phyloP scores from a whole-genome alignment of 225 moss, liverwort and hornwort genomes.

The Polytrichum commune region DNA sequence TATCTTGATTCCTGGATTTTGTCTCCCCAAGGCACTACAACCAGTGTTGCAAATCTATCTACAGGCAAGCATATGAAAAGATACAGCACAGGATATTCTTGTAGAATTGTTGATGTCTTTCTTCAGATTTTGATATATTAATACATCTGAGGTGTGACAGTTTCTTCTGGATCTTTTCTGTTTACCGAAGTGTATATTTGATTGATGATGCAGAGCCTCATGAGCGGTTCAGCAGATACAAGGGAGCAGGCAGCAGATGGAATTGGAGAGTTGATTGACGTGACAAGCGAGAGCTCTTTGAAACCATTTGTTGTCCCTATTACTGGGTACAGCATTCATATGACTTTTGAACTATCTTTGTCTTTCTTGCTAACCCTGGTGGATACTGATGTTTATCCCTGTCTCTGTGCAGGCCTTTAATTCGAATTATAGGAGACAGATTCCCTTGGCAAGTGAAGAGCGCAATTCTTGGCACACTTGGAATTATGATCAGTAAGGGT shows the following conservation, averaged over 20 bases:
- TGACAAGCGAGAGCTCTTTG: slow-evolving; percentile 84
- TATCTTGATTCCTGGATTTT: slow-evolving; percentile 87
- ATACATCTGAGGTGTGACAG: too few relatives aligned
- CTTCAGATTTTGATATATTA: too few relatives aligned
- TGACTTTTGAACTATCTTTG: background rate
- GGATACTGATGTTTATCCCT: background rate
- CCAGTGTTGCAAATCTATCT: slow-evolving; percentile 83
- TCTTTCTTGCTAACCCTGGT: background rate
- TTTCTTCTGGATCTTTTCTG: too few relatives aligned
- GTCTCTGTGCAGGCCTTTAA: slow-evolving; percentile 65
- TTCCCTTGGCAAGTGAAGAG: slow-evolving; percentile 99
- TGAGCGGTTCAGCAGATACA: slow-evolving; percentile 92
- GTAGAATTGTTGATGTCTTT: too few relatives aligned
- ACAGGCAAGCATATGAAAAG: slow-evolving; percentile 51
- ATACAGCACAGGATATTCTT: too few relatives aligned
- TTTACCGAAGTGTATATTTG: background rate
- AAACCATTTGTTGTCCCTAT: slow-evolving; percentile 87
- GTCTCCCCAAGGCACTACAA: slow-evolving; percentile 86
- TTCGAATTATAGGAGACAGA: slow-evolving; percentile 95
- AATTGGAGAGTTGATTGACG: slow-evolving; percentile 93
- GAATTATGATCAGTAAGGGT: slow-evolving; percentile 93
- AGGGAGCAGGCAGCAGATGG: slow-evolving; percentile 99
- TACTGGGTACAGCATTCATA: slow-evolving; percentile 65
- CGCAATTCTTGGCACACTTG: slow-evolving; percentile 90
- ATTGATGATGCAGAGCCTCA: slow-evolving; percentile 67